These are phyloP conservation scores for Chlorociboria aeruginascens DNA, from an alignment of 495 filamentous ascomycete species.

Conservation along the genomic window DNA sequence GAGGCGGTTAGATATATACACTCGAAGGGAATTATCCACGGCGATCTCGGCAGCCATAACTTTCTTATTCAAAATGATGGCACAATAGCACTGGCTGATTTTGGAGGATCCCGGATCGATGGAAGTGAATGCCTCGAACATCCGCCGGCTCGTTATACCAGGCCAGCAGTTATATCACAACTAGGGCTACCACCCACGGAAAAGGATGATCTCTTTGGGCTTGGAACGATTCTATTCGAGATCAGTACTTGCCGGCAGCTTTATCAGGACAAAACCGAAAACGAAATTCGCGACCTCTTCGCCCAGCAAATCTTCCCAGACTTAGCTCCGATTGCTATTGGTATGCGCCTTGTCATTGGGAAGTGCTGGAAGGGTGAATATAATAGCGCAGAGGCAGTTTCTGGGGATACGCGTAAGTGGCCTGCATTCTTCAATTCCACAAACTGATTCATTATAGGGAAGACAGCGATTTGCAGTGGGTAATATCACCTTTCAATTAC, in stretches of 20 bases:
- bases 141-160: not conserved
- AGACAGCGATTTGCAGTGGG: too few relatives aligned
- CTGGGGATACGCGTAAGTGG: too few relatives aligned
- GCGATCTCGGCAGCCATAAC: not conserved
- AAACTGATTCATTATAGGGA: too few relatives aligned
- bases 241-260: not conserved
- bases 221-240: not conserved
- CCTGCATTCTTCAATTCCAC: too few relatives aligned
- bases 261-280: not conserved
- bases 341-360: too few relatives aligned
- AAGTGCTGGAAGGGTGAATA: too few relatives aligned
- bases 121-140: not conserved
- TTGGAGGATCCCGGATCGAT: slow-evolving; percentile 1
- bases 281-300: too few relatives aligned
- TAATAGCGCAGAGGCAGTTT: too few relatives aligned
- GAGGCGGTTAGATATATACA: not conserved
- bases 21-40: not conserved
- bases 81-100: not conserved
- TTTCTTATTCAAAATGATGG: not conserved
- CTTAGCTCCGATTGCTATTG: too few relatives aligned
- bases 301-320: too few relatives aligned
- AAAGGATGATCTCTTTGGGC: not conserved
- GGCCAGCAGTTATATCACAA: not conserved
- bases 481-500: too few relatives aligned
- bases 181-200: not conserved